Evolutionary conservation across 1,284 basidiomycete genomes (phyloP).

Genomic region (Xerocomus amazonicus): DNA sequence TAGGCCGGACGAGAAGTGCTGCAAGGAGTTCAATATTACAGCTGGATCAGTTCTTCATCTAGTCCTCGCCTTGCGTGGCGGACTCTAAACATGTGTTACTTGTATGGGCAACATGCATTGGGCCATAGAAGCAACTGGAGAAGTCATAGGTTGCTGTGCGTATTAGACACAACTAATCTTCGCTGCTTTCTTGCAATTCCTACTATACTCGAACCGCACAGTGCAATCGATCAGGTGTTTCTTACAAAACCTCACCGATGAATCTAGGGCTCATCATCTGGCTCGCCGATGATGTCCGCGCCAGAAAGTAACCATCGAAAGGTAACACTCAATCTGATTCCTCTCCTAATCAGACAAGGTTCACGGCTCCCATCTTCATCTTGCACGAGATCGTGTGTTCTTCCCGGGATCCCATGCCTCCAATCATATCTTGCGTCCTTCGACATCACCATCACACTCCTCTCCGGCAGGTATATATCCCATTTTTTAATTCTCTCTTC

Average conservation of each 20-base stretch:
- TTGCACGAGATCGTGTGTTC: constrained; percentile 46
- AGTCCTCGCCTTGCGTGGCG: constrained; percentile 82
- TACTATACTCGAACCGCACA: constrained; percentile 3
- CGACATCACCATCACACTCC: constrained; percentile 67
- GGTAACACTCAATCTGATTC: constrained; percentile 67
- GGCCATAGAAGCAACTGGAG: constrained; percentile 25
- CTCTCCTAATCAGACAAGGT: constrained; percentile 47
- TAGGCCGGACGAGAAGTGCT: constrained; percentile 85
- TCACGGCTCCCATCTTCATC: constrained; percentile 24
- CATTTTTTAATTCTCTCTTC: constrained; percentile 19
- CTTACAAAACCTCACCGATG: constrained; percentile 2
- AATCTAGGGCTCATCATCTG: constrained; percentile 16
- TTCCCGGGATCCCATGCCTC: constrained; percentile 63
- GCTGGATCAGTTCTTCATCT: constrained; percentile 88
- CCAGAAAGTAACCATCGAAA: constrained; percentile 76
- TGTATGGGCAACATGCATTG: constrained; percentile 20
- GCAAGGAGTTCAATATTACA: constrained; percentile 76
- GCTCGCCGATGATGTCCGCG: constrained; percentile 68
- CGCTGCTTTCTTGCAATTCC: constrained; percentile 12
- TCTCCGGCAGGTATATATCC: constrained; percentile 61
- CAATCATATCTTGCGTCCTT: constrained; percentile 70
- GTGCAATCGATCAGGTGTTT: constrained; percentile 1
- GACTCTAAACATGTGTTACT: constrained; percentile 31
- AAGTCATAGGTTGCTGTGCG: constrained; percentile 16
- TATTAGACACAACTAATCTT: constrained; percentile 29